phyloP scores from a whole-genome alignment of 78 protist species.

The Dictyostelium purpureum region DNA sequence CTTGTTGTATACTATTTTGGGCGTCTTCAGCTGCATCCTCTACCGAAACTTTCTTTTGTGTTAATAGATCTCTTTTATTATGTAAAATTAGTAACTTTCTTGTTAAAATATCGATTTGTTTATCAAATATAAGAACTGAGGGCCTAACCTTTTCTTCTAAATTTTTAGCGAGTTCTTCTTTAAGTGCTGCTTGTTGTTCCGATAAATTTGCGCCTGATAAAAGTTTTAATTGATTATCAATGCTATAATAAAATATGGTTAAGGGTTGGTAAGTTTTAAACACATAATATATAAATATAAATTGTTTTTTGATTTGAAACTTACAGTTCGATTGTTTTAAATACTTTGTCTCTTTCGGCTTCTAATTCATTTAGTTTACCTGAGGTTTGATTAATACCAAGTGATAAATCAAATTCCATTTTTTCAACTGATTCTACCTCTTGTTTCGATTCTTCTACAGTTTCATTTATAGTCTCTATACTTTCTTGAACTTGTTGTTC shows the following conservation, averaged over 20 bases:
- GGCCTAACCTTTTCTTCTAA: not conserved
- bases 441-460: not conserved
- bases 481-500: not conserved
- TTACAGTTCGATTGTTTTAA: not conserved
- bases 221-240: constrained; percentile 11
- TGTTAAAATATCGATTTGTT: constrained; percentile 1
- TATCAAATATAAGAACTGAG: not conserved
- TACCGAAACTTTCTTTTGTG: not conserved
- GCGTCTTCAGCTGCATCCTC: not conserved
- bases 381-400: constrained; percentile 10
- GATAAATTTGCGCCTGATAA: not conserved
- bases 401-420: constrained; percentile 11
- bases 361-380: not conserved
- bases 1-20: too few species aligned
- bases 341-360: not conserved
- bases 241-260: not conserved
- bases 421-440: not conserved
- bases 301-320: not conserved
- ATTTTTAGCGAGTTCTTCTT: not conserved
- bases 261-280: too few species aligned
- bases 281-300: not conserved
- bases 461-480: not conserved
- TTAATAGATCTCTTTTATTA: constrained; percentile 6
- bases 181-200: not conserved
- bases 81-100: not conserved